phyloP scores from a whole-genome alignment of 257 asterid species.

The Coffea eugenioides region DNA sequence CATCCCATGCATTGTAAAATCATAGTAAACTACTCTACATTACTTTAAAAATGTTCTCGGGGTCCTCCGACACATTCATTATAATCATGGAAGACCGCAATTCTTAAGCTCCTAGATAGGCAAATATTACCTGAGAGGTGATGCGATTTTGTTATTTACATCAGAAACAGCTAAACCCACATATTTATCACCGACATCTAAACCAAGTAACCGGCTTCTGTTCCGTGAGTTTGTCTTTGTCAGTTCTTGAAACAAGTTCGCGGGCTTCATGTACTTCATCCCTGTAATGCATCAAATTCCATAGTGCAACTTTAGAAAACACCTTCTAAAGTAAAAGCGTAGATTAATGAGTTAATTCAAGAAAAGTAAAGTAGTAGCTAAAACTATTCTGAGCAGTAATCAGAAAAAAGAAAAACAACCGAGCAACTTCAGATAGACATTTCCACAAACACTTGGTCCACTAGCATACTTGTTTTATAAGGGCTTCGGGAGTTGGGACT shows the following conservation, averaged over 20 bases:
- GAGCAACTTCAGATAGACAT: background rate
- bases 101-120: conserved; percentile 10
- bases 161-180: conserved; percentile 90
- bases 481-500: background rate
- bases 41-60: background rate
- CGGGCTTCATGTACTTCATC: conserved; percentile 78
- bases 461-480: background rate
- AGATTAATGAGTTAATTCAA: background rate
- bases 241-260: conserved; percentile 54
- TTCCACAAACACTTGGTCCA: conserved; percentile 10
- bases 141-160: conserved; percentile 51
- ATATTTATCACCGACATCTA: conserved; percentile 91
- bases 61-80: background rate
- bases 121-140: conserved; percentile 62
- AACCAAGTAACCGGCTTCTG: conserved; percentile 64
- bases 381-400: background rate
- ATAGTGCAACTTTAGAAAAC: background rate
- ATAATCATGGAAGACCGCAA: background rate
- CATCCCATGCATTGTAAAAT: conserved; percentile 9
- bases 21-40: background rate
- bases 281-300: conserved; percentile 13
- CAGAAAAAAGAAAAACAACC: background rate
- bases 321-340: background rate
- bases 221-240: conserved; percentile 44
- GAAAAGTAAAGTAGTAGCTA: background rate